A percentile compares a stretch with the other conserved stretches of the same genome.
Evolutionary conservation across 768 basidiomycete genomes (phyloP).

Genomic region (Podaxis rugospora): DNA sequence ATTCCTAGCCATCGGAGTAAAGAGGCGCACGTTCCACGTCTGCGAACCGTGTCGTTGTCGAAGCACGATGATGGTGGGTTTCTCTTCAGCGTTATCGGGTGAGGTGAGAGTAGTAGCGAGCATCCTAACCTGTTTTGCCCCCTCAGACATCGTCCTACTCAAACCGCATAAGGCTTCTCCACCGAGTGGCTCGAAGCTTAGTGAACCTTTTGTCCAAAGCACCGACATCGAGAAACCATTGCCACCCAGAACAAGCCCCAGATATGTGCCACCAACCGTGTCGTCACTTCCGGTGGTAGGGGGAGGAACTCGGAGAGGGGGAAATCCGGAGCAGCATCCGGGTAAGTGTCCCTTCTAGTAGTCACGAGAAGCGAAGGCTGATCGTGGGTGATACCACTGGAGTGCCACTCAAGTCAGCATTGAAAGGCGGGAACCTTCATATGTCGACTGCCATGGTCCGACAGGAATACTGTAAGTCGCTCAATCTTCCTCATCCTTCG

Average conservation of each 20-base stretch:
- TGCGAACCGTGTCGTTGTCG: constrained; percentile 9
- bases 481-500: background rate
- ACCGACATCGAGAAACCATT: background rate
- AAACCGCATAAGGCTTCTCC: constrained; percentile 3
- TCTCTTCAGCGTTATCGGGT: background rate
- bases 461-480: constrained; percentile 10
- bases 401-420: constrained; percentile 11
- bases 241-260: background rate
- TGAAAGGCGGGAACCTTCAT: constrained; percentile 3
- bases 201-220: background rate
- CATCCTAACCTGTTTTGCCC: background rate
- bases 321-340: constrained; percentile 1
- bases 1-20: constrained; percentile 4
- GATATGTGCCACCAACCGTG: background rate
- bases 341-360: background rate
- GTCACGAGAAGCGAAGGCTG: background rate
- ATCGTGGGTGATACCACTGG: background rate
- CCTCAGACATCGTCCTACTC: background rate
- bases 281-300: background rate
- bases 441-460: background rate
- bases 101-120: background rate
- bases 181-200: background rate
- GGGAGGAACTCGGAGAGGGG: background rate
- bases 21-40: constrained; percentile 1
- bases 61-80: constrained; percentile 8